Evolutionary conservation across 2,329 filamentous ascomycete species (phyloP).

Genomic region (Colletotrichum sp.): DNA sequence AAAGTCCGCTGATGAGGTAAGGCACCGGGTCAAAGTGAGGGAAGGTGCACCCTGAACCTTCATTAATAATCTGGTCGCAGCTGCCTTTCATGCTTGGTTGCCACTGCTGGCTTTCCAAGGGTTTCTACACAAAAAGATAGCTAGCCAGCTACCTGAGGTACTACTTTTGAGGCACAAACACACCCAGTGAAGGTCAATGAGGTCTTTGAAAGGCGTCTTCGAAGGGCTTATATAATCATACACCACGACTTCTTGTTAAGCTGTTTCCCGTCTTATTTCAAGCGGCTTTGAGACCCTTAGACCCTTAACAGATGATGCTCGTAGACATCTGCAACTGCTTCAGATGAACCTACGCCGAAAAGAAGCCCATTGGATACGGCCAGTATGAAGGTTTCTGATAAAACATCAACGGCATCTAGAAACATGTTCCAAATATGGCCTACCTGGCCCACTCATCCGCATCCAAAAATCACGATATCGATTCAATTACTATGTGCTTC

Average conservation of each 20-base stretch:
- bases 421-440: background rate
- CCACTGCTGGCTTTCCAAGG: background rate
- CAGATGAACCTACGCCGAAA: background rate
- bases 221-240: background rate
- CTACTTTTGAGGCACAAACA: background rate
- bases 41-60: background rate
- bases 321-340: background rate
- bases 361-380: background rate
- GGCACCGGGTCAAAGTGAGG: background rate
- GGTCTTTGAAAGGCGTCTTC: background rate
- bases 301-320: background rate
- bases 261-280: too few relatives aligned
- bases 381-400: background rate
- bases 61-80: constrained; percentile 6
- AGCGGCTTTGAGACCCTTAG: background rate
- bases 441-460: background rate
- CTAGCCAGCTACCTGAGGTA: background rate
- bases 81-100: background rate
- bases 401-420: background rate
- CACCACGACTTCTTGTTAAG: background rate
- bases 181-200: background rate
- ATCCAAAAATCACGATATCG: background rate
- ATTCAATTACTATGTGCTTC: background rate
- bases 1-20: constrained; percentile 13
- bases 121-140: background rate